phyloP scores from a whole-genome alignment of 1,284 basidiomycete species.

The Somion occarium region DNA sequence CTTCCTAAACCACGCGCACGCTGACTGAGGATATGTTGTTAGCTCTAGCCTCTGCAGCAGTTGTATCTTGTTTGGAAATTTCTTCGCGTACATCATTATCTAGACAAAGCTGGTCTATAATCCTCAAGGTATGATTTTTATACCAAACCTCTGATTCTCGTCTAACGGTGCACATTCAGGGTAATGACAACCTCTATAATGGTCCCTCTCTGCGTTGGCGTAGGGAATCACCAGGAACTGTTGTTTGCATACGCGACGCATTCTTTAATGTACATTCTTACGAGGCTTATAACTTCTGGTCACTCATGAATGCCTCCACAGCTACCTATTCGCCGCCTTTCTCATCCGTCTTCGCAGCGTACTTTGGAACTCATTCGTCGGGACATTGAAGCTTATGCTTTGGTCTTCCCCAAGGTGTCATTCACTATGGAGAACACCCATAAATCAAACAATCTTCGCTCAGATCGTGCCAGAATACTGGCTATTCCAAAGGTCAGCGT shows the following conservation, averaged over 20 bases:
- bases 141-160: constrained; percentile 4
- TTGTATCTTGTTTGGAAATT: constrained; percentile 73
- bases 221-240: constrained; percentile 69
- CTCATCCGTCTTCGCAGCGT: constrained; percentile 53
- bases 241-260: constrained; percentile 76
- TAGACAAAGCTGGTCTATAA: constrained; percentile 63
- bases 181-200: constrained; percentile 58
- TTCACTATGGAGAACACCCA: constrained; percentile 65
- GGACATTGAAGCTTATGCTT: constrained; percentile 66
- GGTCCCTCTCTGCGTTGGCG: constrained; percentile 72
- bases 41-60: constrained; percentile 83
- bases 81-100: constrained; percentile 61
- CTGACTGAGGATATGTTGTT: background rate
- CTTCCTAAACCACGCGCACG: background rate
- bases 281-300: constrained; percentile 4
- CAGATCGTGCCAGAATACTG: constrained; percentile 40
- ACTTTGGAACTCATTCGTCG: constrained; percentile 64
- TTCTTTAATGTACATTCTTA: constrained; percentile 70
- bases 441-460: constrained; percentile 28
- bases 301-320: constrained; percentile 25
- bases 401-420: constrained; percentile 65
- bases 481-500: constrained; percentile 59
- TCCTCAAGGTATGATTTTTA: constrained; percentile 56
- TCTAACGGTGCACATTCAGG: constrained; percentile 38
- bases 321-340: constrained; percentile 74